Conservation (phyloP, 805 yeast species). For the Candida namnaoensis region DNA sequence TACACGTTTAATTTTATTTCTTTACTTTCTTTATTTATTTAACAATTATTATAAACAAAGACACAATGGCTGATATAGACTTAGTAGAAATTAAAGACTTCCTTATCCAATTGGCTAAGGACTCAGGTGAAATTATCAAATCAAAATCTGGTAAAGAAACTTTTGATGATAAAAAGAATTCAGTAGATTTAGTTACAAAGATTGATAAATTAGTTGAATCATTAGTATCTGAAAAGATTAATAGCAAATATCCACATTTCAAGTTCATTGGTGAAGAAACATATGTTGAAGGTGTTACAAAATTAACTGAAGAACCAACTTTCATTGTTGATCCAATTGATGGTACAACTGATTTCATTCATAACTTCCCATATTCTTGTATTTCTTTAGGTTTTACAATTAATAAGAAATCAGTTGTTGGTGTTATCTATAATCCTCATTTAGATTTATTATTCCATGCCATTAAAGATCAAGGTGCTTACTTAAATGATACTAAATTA, state of each 20-base stretch:
- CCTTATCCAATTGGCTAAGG: conserved; percentile 29
- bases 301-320: conserved; percentile 43
- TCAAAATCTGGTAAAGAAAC: conserved; percentile 37
- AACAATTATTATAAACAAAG: too few relatives aligned
- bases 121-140: conserved; percentile 42
- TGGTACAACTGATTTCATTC: conserved; percentile 60
- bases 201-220: conserved; percentile 49
- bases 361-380: conserved; percentile 53
- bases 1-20: too few relatives aligned
- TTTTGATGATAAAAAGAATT: conserved; percentile 49
- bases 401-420: conserved; percentile 41
- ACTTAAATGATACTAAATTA: conserved; percentile 33
- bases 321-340: conserved; percentile 61
- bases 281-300: conserved; percentile 37
- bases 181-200: conserved; percentile 56
- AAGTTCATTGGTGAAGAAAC: conserved; percentile 58
- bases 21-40: too few relatives aligned
- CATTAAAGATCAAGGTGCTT: conserved; percentile 47
- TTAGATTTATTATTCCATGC: conserved; percentile 44
- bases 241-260: conserved; percentile 33
- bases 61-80: neutral
- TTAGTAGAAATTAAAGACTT: conserved; percentile 24
- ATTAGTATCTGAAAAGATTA: conserved; percentile 27
- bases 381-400: conserved; percentile 51
- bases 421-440: conserved; percentile 60